Conservation (phyloP, 1,139 yeast genomes). For the Petasospora rhodanensis region DNA sequence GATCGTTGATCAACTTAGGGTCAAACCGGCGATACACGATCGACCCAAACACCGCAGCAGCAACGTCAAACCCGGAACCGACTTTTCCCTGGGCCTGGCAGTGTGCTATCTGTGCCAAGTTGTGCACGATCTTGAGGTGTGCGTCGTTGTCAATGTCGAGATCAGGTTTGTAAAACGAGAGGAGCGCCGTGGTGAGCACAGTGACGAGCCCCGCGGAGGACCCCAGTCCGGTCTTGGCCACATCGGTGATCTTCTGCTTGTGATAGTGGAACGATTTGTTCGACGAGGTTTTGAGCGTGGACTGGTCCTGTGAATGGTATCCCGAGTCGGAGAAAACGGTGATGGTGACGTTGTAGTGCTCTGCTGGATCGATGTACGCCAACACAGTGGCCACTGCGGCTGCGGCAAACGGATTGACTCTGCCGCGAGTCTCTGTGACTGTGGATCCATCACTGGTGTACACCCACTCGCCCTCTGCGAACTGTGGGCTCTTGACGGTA, state of each 20-base stretch:
- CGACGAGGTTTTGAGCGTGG: conserved; percentile 33
- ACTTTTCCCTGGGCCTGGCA: conserved; percentile 92
- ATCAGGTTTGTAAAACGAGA: conserved; percentile 40
- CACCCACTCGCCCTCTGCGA: conserved; percentile 63
- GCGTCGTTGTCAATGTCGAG: conserved; percentile 27
- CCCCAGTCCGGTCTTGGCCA: conserved; percentile 92
- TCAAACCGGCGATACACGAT: conserved; percentile 72
- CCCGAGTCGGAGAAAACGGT: conserved; percentile 82
- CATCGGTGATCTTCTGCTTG: conserved; percentile 52
- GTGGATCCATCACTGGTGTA: conserved; percentile 34
- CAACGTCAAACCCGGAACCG: conserved; percentile 97
- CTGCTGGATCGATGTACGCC: conserved; percentile 41
- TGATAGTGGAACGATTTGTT: conserved; percentile 56
- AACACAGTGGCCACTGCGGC: conserved; percentile 55
- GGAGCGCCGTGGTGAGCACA: conserved; percentile 67
- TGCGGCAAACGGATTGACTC: conserved; percentile 70
- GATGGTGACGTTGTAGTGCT: conserved; percentile 38
- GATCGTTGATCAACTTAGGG: conserved; percentile 45
- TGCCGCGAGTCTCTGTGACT: conserved; percentile 29
- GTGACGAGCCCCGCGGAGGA: conserved; percentile 93
- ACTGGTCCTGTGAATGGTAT: conserved; percentile 71
- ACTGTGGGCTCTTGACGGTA: conserved; percentile 73
- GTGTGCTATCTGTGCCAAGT: conserved; percentile 83
- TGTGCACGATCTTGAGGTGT: conserved; percentile 50
- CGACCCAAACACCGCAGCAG: conserved; percentile 91